These are phyloP conservation scores for Micractinium sp. DNA, from an alignment of 139 green algal genomes.

Conservation along the genomic window DNA sequence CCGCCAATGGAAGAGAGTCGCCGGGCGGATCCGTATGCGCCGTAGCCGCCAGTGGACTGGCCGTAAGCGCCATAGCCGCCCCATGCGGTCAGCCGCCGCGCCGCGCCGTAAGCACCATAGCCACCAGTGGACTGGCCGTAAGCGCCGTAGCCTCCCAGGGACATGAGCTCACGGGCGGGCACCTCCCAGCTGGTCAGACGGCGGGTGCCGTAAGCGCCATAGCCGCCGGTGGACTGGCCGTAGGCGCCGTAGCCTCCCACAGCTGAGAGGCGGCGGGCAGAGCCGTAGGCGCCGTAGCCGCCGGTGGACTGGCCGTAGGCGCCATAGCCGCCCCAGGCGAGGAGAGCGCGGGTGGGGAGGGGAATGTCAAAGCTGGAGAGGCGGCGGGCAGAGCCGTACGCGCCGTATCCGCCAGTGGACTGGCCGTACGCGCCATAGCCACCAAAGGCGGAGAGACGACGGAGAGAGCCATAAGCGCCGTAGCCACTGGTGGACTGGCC, in stretches of 20 bases:
- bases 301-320: constrained; percentile 6
- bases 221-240: constrained; percentile 7
- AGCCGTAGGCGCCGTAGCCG: constrained; percentile 13
- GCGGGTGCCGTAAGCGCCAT: constrained; percentile 11
- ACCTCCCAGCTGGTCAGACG: neutral
- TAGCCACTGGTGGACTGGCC: constrained; percentile 5
- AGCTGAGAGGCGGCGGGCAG: neutral
- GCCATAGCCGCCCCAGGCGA: constrained; percentile 4
- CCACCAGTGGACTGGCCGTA: neutral
- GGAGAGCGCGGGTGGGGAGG: neutral
- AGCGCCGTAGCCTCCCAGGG: constrained; percentile 10
- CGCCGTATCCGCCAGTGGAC: neutral
- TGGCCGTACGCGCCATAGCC: constrained; percentile 26
- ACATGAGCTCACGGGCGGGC: neutral
- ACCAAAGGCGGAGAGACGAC: neutral
- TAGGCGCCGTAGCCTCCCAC: neutral
- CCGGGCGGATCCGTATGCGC: neutral
- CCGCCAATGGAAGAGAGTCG: neutral
- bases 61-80: constrained; percentile 23
- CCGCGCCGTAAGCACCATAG: constrained; percentile 11
- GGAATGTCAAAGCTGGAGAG: neutral
- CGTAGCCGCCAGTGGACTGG: neutral
- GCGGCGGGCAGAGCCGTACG: neutral
- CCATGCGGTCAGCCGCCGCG: neutral
- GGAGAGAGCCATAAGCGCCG: neutral